phyloP scores from a whole-genome alignment of 352 stramenopile genomes.

The Pythium phragmitis region DNA sequence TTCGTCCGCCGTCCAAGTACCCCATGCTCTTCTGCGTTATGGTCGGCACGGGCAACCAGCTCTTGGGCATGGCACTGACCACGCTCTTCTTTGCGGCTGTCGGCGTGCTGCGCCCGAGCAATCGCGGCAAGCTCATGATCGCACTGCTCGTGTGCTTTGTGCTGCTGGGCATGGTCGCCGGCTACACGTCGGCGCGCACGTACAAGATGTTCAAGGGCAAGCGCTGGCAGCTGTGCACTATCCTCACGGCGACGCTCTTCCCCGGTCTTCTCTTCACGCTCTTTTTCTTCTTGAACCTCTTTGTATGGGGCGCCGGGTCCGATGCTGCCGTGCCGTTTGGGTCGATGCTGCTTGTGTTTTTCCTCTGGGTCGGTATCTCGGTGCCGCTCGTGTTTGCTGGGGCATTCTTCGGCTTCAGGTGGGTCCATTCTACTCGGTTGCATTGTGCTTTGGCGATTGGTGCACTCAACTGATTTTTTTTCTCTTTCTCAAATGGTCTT shows the following conservation, averaged over 20 bases:
- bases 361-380: conserved; percentile 99
- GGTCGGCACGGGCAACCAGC: conserved; percentile 96
- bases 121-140: conserved; percentile 97
- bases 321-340: conserved; percentile 95
- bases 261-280: conserved; percentile 95
- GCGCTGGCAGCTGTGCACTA: conserved; percentile 96
- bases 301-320: conserved; percentile 93
- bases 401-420: conserved; percentile 98
- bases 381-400: conserved; percentile 98
- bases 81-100: conserved; percentile 97
- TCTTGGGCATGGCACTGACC: conserved; percentile 95
- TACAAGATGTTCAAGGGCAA: conserved; percentile 99
- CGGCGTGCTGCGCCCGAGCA: conserved; percentile 96
- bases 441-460: too few species aligned
- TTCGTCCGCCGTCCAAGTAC: conserved; percentile 94
- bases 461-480: conserved; percentile 3
- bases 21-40: conserved; percentile 97
- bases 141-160: conserved; percentile 98
- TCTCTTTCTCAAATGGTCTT: conserved; percentile 7
- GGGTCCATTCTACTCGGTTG: conserved; percentile 24
- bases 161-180: conserved; percentile 94
- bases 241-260: conserved; percentile 95
- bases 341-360: conserved; percentile 96
- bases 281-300: conserved; percentile 98
- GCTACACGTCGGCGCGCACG: conserved; percentile 94